These are phyloP conservation scores for Colletotrichum salicis DNA, from an alignment of 2,329 filamentous ascomycete genomes.

Conservation along the genomic window DNA sequence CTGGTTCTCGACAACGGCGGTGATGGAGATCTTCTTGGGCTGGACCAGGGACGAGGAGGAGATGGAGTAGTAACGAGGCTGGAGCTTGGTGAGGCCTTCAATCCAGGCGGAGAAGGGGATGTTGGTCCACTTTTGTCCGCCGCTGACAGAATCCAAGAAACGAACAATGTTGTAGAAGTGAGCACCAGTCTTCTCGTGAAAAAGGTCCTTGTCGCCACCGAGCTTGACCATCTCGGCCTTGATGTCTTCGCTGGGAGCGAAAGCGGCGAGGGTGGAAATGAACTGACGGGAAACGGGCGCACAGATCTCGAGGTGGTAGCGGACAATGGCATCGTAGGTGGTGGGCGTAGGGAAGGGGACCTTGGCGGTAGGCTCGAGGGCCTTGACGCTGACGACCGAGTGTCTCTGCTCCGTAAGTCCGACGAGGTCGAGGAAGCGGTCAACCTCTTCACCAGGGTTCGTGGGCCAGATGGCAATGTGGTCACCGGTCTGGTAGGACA, in stretches of 20 bases:
- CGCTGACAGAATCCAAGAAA: constrained; percentile 77
- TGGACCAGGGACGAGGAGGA: constrained; percentile 96
- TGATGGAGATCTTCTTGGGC: constrained; percentile 94
- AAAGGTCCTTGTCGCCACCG: constrained; percentile 94
- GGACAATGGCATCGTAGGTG: constrained; percentile 90
- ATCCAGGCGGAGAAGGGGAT: constrained; percentile 96
- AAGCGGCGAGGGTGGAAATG: constrained; percentile 84
- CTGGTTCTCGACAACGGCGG: constrained; percentile 90
- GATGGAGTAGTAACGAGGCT: constrained; percentile 99
- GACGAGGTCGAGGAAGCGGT: constrained; percentile 84
- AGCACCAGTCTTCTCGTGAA: constrained; percentile 84
- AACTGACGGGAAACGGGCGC: constrained; percentile 97
- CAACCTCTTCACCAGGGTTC: constrained; percentile 91
- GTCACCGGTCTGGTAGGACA: constrained; percentile 95
- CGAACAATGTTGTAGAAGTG: constrained; percentile 92
- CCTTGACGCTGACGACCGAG: constrained; percentile 86
- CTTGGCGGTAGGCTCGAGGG: constrained; percentile 93
- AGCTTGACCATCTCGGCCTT: constrained; percentile 91
- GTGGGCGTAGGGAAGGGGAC: constrained; percentile 97
- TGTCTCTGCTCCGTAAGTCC: constrained; percentile 81
- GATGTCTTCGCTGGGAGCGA: constrained; percentile 84
- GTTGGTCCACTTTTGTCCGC: constrained; percentile 80
- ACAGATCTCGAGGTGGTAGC: constrained; percentile 97
- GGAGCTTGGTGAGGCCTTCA: constrained; percentile 92
- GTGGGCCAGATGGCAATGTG: constrained; percentile 98